Evolutionary conservation across 2,329 filamentous ascomycete species (phyloP).

Genomic region (Cordyceps farinosa): DNA sequence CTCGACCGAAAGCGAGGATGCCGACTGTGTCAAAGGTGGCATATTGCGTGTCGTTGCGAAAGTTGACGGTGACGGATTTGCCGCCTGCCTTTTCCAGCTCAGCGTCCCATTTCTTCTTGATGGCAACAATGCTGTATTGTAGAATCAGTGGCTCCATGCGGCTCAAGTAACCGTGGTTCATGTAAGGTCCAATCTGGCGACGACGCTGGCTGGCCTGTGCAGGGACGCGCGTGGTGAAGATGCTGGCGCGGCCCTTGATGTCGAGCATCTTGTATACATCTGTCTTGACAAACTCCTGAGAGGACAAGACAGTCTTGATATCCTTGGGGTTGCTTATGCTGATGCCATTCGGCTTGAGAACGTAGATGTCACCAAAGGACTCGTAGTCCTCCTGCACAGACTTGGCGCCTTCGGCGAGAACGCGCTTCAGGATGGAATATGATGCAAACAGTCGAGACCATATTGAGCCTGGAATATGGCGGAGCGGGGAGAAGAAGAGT

Average conservation of each 20-base stretch:
- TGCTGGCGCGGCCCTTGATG: slow-evolving; percentile 15
- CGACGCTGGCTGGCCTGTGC: slow-evolving; percentile 10
- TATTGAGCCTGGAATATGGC: slow-evolving; percentile 2
- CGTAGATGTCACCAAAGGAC: not conserved
- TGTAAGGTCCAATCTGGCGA: slow-evolving; percentile 10
- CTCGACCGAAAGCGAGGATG: not conserved
- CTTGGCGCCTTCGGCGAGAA: slow-evolving; percentile 8
- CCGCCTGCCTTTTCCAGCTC: not conserved
- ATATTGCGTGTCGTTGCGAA: slow-evolving; percentile 14
- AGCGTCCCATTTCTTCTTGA: slow-evolving; percentile 9
- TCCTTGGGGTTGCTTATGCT: slow-evolving; percentile 15
- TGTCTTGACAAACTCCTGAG: slow-evolving; percentile 19
- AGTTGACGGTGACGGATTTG: slow-evolving; percentile 3
- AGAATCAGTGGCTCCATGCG: slow-evolving; percentile 11
- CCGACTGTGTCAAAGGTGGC: slow-evolving; percentile 14
- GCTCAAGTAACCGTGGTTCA: slow-evolving; percentile 7
- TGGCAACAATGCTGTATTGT: slow-evolving; percentile 4
- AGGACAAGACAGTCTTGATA: slow-evolving; percentile 13
- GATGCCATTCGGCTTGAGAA: slow-evolving; percentile 13
- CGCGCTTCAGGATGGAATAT: slow-evolving; percentile 5
- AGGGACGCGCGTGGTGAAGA: slow-evolving; percentile 9
- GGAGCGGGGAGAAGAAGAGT: slow-evolving; percentile 4
- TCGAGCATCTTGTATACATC: slow-evolving; percentile 18
- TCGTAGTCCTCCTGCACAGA: slow-evolving; percentile 11
- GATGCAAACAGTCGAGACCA: not conserved